Evolutionary conservation across 805 yeast species (phyloP).

Genomic region (Cyberlindnera amylophila): DNA sequence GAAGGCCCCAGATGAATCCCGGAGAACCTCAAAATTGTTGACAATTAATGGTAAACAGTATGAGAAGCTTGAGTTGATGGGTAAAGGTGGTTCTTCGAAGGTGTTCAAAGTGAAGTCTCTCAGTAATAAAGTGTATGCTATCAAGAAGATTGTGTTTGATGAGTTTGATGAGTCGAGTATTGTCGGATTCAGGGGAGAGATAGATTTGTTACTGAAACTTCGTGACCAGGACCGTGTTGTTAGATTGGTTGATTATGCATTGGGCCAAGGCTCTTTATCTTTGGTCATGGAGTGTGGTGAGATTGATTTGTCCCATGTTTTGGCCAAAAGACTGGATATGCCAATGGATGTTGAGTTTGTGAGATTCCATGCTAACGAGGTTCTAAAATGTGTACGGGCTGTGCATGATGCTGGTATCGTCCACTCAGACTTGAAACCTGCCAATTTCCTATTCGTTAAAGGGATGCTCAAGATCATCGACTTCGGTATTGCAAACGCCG

Average conservation of each 20-base stretch:
- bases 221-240: slow-evolving; percentile 70
- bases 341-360: slow-evolving; percentile 72
- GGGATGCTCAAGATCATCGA: slow-evolving; percentile 87
- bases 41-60: slow-evolving; percentile 59
- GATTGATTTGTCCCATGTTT: slow-evolving; percentile 78
- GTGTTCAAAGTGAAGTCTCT: slow-evolving; percentile 73
- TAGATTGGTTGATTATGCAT: slow-evolving; percentile 66
- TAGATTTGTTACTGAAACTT: slow-evolving; percentile 63
- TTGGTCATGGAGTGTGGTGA: slow-evolving; percentile 96
- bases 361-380: slow-evolving; percentile 71
- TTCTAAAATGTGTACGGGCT: slow-evolving; percentile 76
- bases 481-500: slow-evolving; percentile 93
- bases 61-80: slow-evolving; percentile 73
- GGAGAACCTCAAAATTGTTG: slow-evolving; percentile 25
- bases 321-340: slow-evolving; percentile 48
- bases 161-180: slow-evolving; percentile 75
- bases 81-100: slow-evolving; percentile 90
- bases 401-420: slow-evolving; percentile 88
- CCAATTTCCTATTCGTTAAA: slow-evolving; percentile 72
- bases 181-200: slow-evolving; percentile 85
- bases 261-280: slow-evolving; percentile 57
- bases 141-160: slow-evolving; percentile 77
- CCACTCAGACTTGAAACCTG: slow-evolving; percentile 74
- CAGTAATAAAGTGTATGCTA: slow-evolving; percentile 62
- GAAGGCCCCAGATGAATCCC: slow-evolving; percentile 23